Evolutionary conservation across 495 filamentous ascomycete genomes (phyloP).

Genomic region (Platismatia glauca): DNA sequence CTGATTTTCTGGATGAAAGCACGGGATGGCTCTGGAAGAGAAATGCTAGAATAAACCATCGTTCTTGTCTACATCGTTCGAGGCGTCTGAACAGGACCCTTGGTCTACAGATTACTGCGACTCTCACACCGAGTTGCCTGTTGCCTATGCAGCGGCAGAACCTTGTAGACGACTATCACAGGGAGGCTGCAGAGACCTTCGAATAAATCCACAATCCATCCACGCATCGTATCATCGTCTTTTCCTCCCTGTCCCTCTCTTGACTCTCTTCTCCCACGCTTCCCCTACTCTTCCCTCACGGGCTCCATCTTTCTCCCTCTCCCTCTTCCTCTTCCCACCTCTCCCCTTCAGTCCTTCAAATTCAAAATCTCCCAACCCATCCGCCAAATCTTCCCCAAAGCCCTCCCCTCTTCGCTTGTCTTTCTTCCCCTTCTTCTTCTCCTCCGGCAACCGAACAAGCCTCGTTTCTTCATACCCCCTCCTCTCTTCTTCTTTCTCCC

Average conservation of each 20-base stretch:
- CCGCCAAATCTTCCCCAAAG: slow-evolving; percentile 41
- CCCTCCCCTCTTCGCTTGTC: slow-evolving; percentile 46
- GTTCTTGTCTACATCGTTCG: background rate
- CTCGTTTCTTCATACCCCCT: slow-evolving; percentile 39
- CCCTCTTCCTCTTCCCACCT: slow-evolving; percentile 53
- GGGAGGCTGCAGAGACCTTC: background rate
- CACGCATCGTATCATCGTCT: background rate
- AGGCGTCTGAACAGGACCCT: background rate
- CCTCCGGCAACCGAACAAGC: slow-evolving; percentile 71
- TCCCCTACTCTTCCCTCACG: slow-evolving; percentile 75
- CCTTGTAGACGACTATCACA: background rate
- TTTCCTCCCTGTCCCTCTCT: slow-evolving; percentile 8
- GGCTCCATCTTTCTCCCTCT: slow-evolving; percentile 45
- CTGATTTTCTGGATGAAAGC: background rate
- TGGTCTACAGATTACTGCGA: background rate
- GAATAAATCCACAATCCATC: background rate
- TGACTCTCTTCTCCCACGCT: slow-evolving; percentile 49
- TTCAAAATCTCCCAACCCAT: slow-evolving; percentile 59
- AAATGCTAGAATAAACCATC: background rate
- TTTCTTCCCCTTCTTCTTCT: slow-evolving; percentile 52
- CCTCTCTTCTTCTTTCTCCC: slow-evolving; percentile 32
- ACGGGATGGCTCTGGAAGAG: background rate
- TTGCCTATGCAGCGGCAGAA: background rate
- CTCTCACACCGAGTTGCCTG: background rate
- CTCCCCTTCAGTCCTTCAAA: slow-evolving; percentile 59